Base-by-base conservation (phyloP, 495 filamentous ascomycete genomes). In the Stereocaulon alpinum region DNA sequence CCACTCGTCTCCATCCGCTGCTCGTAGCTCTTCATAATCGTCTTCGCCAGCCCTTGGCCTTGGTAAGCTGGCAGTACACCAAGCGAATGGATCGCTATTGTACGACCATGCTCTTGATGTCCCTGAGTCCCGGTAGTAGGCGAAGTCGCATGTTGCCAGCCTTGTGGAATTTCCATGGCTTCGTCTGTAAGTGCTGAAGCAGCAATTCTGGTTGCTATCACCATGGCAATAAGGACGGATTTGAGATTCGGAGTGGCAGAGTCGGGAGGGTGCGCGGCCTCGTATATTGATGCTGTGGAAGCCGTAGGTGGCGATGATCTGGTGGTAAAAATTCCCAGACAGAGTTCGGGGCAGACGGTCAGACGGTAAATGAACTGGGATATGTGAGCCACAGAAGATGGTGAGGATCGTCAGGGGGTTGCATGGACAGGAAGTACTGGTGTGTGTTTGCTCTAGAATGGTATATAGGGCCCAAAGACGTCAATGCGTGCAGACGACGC, bases 331-430 rank as follows among this genome's bases (percentile, higher is more conserved):
- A 97, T 73, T 34, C 92, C 92, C 43, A 93, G 71, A 66, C 80
- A 85, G 42, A 96, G 79, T 64, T 91, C 86, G n/a, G 86, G 82
- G 67, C 87, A 92, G 63, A 75, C 76, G 17, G 77, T 80, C 17
- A 97, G 82, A 55, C 91, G 88, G 68, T 96, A 95, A 29, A 79
- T 72, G 64, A 95, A 86, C 92, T 96, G 56, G 32, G 32, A 45
- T 54, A 40, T n/a, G 55, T 51, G 58, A 62, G 49, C 29, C 30
- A 18, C n/a, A 34, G 43, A 27, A 50, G 14, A 58, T 24, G 52
- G 22, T 41, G 37, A 27, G 15, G 9, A 17, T 34, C 3, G 37
- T 29, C 20, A 30, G 29, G 44, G 12, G 20, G 41, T 18, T 51
- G n/a, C 34, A 52, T 14, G 49, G n/a, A 37, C 29, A n/a, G 18